Evolutionary conservation across 2,329 filamentous ascomycete species (phyloP), one percentile per base, ranked within the genome.

Genomic region (Coniochaeta ligniaria): DNA sequence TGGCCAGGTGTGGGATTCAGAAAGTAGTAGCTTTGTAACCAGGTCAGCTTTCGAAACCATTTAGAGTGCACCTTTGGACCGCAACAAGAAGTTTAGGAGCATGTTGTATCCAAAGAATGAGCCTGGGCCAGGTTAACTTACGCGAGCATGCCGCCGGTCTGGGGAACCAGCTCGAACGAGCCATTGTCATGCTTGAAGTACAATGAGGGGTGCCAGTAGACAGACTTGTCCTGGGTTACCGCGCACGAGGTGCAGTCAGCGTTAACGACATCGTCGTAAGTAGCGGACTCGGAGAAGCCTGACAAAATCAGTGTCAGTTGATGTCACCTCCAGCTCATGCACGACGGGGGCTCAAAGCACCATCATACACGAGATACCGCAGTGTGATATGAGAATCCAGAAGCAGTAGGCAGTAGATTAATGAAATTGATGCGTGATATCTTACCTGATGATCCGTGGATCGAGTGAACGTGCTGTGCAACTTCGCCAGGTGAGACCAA

Each of bases 81-180:
- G 26, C 22, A 28, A 45, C 35, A 43, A 50, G 16, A 22, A 16
- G 43, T 3, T 24, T 38, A 17, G 28, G 22, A 55, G 22, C 17
- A 41, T 22, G 38, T 4, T 24, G 6, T 20, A 33, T 41, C 31
- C 14, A 28, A 43, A 59, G 26, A n/a, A 52, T 31, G 2, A 9
- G 16, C 20, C 54, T 35, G n/a, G 33, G 12, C 28, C 22, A 24
- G 6, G 33, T 36, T 11, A 26, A 87, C 89, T 80, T 82, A 94
- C 86, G 88, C 89, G 70, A 96, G 85, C 84, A 96, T 91, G 64
- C 92, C 91, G 63, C 92, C 91, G 58, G 89, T 83, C 71, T 95
- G 87, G 1, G 82, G 74, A 54, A 96, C 90, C 60, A 90, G 73
- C 67, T 90, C 83, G 58, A 85, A 85, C 60, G 85, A 78, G 61